Evolutionary conservation across 495 filamentous ascomycete genomes (phyloP).

Genomic region (Chaetomium fimeti): DNA sequence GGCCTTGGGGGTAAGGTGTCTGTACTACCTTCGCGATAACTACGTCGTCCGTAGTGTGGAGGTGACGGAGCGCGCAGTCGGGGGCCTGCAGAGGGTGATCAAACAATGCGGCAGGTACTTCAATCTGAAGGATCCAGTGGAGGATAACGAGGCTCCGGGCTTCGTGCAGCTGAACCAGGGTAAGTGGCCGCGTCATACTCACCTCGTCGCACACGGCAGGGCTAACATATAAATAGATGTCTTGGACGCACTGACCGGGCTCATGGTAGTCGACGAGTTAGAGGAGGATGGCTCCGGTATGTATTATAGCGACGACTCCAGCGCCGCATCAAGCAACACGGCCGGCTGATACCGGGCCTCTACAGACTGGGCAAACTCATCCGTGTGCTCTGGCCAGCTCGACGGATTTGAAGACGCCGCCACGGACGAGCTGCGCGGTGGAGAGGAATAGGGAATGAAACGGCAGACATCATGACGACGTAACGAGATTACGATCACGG

Average conservation of each 20-base stretch:
- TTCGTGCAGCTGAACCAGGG: slow-evolving; percentile 43
- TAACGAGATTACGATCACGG: not conserved
- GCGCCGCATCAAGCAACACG: slow-evolving; percentile 43
- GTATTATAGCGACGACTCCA: slow-evolving; percentile 45
- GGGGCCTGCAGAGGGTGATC: slow-evolving; percentile 43
- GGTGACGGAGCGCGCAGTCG: slow-evolving; percentile 44
- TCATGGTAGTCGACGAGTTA: slow-evolving; percentile 52
- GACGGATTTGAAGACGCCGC: slow-evolving; percentile 40
- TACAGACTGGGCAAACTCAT: slow-evolving; percentile 6
- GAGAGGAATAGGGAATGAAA: slow-evolving; percentile 9
- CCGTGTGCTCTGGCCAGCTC: slow-evolving; percentile 11
- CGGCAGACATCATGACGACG: slow-evolving; percentile 9
- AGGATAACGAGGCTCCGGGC: slow-evolving; percentile 36
- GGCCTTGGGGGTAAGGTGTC: slow-evolving; percentile 45
- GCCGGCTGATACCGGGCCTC: slow-evolving; percentile 33
- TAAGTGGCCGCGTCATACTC: slow-evolving; percentile 33
- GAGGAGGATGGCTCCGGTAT: slow-evolving; percentile 58
- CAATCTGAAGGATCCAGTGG: slow-evolving; percentile 37
- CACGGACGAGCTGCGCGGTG: slow-evolving; percentile 34
- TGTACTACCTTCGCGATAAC: slow-evolving; percentile 48
- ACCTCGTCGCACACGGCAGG: not conserved
- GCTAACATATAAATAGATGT: slow-evolving; percentile 41
- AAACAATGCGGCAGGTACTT: slow-evolving; percentile 45
- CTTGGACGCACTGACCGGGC: slow-evolving; percentile 40
- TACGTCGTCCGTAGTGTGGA: slow-evolving; percentile 42